A percentile compares a stretch with the other conserved stretches of the same genome.
These are phyloP conservation scores for Brassica balearica DNA, from an alignment of 441 rosid genomes.

Conservation along the genomic window DNA sequence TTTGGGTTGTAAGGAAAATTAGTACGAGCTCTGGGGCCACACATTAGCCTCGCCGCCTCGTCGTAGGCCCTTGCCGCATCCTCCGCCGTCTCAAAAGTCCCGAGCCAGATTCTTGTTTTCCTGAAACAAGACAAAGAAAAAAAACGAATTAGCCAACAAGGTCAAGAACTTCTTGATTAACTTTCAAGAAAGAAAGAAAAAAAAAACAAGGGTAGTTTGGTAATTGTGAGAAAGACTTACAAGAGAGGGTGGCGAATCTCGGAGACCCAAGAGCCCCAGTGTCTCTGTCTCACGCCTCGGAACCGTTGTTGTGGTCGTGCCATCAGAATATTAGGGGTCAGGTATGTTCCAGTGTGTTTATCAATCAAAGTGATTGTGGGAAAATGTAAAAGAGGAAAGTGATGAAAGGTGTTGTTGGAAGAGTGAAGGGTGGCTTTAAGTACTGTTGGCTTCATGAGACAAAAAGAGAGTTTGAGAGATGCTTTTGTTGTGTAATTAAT, in stretches of 20 bases:
- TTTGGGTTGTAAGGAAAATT: conserved; percentile 90
- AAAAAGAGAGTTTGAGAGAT: conserved; percentile 10
- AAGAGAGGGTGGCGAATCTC: conserved; percentile 96
- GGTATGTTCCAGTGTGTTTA: conserved; percentile 25
- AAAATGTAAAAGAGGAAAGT: conserved; percentile 46
- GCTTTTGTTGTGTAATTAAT: conserved; percentile 1
- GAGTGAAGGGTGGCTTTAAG: conserved; percentile 55
- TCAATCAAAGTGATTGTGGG: conserved; percentile 43
- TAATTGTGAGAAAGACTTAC: conserved; percentile 47
- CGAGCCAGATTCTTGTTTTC: conserved; percentile 97
- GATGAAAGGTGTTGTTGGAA: conserved; percentile 35
- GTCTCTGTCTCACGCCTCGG: conserved; percentile 97
- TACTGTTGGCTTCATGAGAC: conserved; percentile 49
- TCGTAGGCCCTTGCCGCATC: conserved; percentile 96
- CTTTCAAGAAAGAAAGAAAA: not conserved
- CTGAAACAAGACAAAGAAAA: conserved; percentile 45
- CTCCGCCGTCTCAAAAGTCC: conserved; percentile 96
- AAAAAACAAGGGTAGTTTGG: not conserved
- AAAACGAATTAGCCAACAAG: not conserved
- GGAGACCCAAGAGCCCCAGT: conserved; percentile 99
- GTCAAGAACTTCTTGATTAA: not conserved
- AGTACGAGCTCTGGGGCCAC: conserved; percentile 91
- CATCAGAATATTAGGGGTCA: conserved; percentile 49
- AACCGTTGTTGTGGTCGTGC: conserved; percentile 92
- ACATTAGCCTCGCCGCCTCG: conserved; percentile 97